Base-by-base conservation (phyloP, 768 basidiomycete species). In the Kwoniella botswanensis region DNA sequence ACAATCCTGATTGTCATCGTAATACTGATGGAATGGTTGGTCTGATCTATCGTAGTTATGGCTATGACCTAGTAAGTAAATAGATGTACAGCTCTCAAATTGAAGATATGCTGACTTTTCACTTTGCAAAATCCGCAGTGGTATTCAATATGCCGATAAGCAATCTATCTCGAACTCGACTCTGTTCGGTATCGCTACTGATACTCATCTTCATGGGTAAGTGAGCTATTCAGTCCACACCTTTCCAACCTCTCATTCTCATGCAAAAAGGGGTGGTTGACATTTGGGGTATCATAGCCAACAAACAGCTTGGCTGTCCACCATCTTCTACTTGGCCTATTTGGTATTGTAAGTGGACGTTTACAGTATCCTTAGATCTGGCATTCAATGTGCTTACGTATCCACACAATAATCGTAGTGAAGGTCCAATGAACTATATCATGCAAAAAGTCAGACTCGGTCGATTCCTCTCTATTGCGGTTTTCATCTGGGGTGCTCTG, bases 141-240 rank as follows among this genome's bases (percentile, higher is more conserved):
- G 56, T 57, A 57, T 57, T 15, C 56, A 57, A 57, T 57, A 57
- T 57, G 56, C 56, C 56, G 56, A 57, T 35, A 57, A 57, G 6
- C 56, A 57, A 21, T 57, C 56, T 13, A 57, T 57, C 21, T 57
- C 56, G 10, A 57, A 57, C 29, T 24, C 22, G 2, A 57, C 56
- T 57, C 13, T 57, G 56, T 57, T 57, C 13, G 56, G 56, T 57
- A 57, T 57, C 56, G 56, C 56, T 6, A 6, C 4, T 15, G 56
- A 57, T 35, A 57, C 56, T 21, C 13, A 57, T 57, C 56, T 57
- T 22, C 56, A 57, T 15, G 56, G 56, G 56, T 57, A 22, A 57
- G 56, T 35, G 35, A 35, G 26, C 35, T 35, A 35, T 35, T 35
- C 3, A 35, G 7, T 35, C 35, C 35, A 26, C 26, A 26, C 26